phyloP scores from a whole-genome alignment of 768 basidiomycete species.

The Auriculariales sp. region DNA sequence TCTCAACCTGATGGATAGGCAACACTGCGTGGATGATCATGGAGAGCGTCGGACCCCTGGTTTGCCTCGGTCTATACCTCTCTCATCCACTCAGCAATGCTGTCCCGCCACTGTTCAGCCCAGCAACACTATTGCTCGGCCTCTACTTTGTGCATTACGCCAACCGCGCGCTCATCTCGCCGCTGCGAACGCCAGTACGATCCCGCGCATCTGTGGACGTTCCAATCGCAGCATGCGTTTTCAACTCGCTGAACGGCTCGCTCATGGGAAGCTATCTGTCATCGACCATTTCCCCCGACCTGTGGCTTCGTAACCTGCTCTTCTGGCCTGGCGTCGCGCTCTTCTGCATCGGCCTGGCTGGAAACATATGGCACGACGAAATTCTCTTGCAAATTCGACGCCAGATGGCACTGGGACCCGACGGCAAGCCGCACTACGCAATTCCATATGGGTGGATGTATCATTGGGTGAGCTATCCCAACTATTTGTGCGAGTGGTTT shows the following conservation, averaged over 20 bases:
- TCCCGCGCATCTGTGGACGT: conserved; percentile 62
- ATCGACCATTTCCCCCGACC: conserved; percentile 34
- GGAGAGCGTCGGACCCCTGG: conserved; percentile 51
- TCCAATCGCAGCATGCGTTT: conserved; percentile 34
- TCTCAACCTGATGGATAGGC: conserved; percentile 11
- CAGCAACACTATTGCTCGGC: conserved; percentile 34
- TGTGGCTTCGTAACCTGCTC: conserved; percentile 12
- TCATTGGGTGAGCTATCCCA: conserved; percentile 72
- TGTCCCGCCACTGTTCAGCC: conserved; percentile 13
- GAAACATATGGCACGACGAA: conserved; percentile 85
- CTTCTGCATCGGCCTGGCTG: conserved; percentile 58
- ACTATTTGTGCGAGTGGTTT: conserved; percentile 90
- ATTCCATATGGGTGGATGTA: conserved; percentile 77
- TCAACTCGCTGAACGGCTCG: conserved; percentile 62
- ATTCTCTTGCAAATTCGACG: conserved; percentile 71
- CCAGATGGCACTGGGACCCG: conserved; percentile 24
- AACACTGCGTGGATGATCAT: conserved; percentile 59
- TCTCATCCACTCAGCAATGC: conserved; percentile 30
- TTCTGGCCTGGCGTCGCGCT: conserved; percentile 54
- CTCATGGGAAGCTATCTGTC: conserved; percentile 59
- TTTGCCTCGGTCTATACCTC: conserved; percentile 35
- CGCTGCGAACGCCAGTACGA: conserved; percentile 66
- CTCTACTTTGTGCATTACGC: conserved; percentile 66
- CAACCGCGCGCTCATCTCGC: conserved; percentile 70
- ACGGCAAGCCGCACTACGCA: conserved; percentile 38